Percentiles rank a stretch among this genome's conserved stretches.
phyloP scores from a whole-genome alignment of 208 protist species.

The Acanthamoeba polyphaga region DNA sequence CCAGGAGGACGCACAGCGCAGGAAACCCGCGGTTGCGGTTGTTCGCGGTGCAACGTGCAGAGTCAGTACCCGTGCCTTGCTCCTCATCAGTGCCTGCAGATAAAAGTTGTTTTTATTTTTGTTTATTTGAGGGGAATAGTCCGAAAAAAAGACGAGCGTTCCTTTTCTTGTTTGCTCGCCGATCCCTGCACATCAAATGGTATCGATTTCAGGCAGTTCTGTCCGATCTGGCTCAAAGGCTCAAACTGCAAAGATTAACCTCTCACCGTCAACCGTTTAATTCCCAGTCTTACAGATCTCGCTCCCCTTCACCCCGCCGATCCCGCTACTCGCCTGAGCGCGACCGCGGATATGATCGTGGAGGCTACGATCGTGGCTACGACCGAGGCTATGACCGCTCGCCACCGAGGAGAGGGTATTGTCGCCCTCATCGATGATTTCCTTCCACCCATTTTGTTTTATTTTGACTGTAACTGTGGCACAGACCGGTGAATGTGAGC shows the following conservation, averaged over 20 bases:
- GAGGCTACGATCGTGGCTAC: neutral
- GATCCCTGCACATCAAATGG: no score
- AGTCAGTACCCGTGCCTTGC: neutral
- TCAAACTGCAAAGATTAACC: neutral
- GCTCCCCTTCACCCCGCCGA: conserved; percentile 43
- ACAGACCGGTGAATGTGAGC: neutral
- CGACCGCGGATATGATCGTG: neutral
- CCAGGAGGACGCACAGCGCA: neutral
- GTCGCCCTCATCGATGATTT: neutral
- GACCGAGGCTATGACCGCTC: conserved; percentile 51
- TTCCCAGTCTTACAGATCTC: conserved; percentile 59
- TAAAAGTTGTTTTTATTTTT: no score
- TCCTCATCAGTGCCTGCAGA: neutral
- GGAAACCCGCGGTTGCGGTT: neutral
- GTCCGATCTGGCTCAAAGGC: neutral
- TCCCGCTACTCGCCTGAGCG: conserved; percentile 61
- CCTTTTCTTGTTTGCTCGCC: no score
- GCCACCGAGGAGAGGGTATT: conserved; percentile 50
- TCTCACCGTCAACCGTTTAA: neutral
- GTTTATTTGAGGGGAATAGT: no score
- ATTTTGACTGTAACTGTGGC: neutral
- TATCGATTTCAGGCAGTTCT: neutral
- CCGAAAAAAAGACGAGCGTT: no score
- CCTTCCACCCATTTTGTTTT: neutral
- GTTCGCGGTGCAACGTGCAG: neutral